Evolutionary conservation across 306 rosid genomes (phyloP), one percentile per base, ranked within the genome.

Genomic region (Citrullus amarus): DNA sequence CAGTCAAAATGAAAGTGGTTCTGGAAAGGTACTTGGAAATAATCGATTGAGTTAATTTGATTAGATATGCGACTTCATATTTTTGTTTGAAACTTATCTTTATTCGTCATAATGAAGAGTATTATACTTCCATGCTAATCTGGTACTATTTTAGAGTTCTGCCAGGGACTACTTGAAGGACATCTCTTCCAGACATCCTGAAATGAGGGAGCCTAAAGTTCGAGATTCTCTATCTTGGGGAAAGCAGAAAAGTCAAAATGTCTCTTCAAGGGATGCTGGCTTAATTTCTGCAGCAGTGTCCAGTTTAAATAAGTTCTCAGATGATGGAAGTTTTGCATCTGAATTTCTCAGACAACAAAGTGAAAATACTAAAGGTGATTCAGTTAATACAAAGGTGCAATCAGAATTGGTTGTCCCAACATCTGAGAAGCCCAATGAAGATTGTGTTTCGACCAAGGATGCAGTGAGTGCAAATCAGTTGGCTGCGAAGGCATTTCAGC

Each of bases 401-500:
- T 66, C 77, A 9, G 81, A 82, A 81, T 54, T 68, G 48, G 82
- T 50, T 83, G 72, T 82, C 54, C 54, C 78, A 18, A 85, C 84
- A 69, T 80, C 78, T 22, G 80, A 79, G 11, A 80, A 79, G 57
- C 76, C 84, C 3, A 80, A 66, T 12, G 92, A 85, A 79, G 82
- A 77, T n/a, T 72, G 73, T 61, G 80, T 57, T 15, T 61, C 46
- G 18, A 74, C 77, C n/a, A 81, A 86, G 83, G 86, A 83, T 80
- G 89, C 73, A 78, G 78, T 88, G 81, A 94, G 91, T 80, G 98
- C 90, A 38, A 94, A 94, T 80, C 97, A 94, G 86, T 83, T 92
- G 85, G 98, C 98, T 76, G 97, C 98, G n/a, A 92, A 92, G 91
- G 98, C 95, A 36, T 80, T 90, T 87, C 98, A 94, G 78, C 93